Percentiles rank a stretch among this genome's conserved stretches.
Conservation (phyloP, 192 early-diverging fungal species). For the Podila horticola region DNA sequence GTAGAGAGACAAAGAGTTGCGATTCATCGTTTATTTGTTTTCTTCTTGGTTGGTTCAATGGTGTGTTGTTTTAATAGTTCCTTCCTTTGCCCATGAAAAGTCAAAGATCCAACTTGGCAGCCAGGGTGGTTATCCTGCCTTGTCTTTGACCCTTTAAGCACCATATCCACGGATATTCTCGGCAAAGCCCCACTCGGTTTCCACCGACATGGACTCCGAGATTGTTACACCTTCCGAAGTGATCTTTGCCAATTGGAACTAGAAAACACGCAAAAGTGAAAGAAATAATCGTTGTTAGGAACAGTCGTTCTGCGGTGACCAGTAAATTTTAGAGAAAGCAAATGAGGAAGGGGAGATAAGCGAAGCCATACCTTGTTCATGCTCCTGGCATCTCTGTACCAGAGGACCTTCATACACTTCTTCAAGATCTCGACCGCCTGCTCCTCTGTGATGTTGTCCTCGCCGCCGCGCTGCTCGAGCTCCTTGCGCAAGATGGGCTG, state of each 20-base stretch:
- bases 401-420: conserved; percentile 92
- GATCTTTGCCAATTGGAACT: conserved; percentile 94
- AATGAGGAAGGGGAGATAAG: not conserved
- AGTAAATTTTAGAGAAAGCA: too few relatives aligned
- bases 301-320: too few relatives aligned
- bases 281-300: too few relatives aligned
- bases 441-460: conserved; percentile 88
- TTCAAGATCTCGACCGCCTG: conserved; percentile 88
- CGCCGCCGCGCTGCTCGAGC: conserved; percentile 79
- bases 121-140: not conserved
- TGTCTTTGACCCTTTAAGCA: conserved; percentile 52
- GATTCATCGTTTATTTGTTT: too few relatives aligned
- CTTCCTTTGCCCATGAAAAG: too few relatives aligned
- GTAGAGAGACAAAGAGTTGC: not conserved
- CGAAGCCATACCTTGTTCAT: conserved; percentile 83
- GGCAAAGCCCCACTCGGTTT: conserved; percentile 94
- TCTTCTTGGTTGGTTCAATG: too few relatives aligned
- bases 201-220: conserved; percentile 86
- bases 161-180: conserved; percentile 82
- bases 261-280: not conserved
- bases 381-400: conserved; percentile 93
- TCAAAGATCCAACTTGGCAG: not conserved
- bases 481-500: conserved; percentile 93
- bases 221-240: conserved; percentile 85
- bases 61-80: too few relatives aligned